Evolutionary conservation across 2,329 filamentous ascomycete genomes (phyloP).

Genomic region (Chlorencoelia australis): DNA sequence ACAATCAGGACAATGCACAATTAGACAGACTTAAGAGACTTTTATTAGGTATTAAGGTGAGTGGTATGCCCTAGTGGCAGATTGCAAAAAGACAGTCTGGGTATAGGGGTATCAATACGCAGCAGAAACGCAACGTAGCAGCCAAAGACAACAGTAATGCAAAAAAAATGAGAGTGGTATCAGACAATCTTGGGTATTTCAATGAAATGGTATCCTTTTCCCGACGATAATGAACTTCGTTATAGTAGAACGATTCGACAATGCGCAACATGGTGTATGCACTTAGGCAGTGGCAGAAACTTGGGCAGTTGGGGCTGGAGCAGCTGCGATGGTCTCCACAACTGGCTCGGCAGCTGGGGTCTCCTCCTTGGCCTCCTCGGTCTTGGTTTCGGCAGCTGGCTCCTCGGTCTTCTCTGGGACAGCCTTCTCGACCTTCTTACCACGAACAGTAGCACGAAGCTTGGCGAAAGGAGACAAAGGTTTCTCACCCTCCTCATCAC

Average conservation of each 20-base stretch:
- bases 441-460: constrained; percentile 28
- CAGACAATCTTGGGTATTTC: constrained; percentile 29
- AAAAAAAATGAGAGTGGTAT: constrained; percentile 31
- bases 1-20: too few species aligned
- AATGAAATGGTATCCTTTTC: constrained; percentile 29
- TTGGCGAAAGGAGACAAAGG: constrained; percentile 27
- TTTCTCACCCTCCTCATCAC: constrained; percentile 36
- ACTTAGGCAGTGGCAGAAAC: constrained; percentile 27
- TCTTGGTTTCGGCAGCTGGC: constrained; percentile 20
- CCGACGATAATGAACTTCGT: constrained; percentile 21
- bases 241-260: constrained; percentile 2
- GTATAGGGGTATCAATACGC: constrained; percentile 32
- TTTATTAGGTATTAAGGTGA: constrained; percentile 29
- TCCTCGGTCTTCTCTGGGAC: constrained; percentile 28
- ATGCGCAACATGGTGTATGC: too few species aligned
- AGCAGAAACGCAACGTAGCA: constrained; percentile 24
- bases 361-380: constrained; percentile 16
- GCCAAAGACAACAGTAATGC: constrained; percentile 23
- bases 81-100: constrained; percentile 30
- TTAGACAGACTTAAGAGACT: constrained; percentile 22
- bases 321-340: constrained; percentile 15
- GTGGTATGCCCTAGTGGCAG: constrained; percentile 29
- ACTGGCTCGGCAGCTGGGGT: constrained; percentile 24
- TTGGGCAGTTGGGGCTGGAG: constrained; percentile 18
- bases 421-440: constrained; percentile 31